A percentile compares a stretch with the other conserved stretches of the same genome.
Evolutionary conservation across 257 asterid species (phyloP).

Genomic region (Asclepias syriaca): DNA sequence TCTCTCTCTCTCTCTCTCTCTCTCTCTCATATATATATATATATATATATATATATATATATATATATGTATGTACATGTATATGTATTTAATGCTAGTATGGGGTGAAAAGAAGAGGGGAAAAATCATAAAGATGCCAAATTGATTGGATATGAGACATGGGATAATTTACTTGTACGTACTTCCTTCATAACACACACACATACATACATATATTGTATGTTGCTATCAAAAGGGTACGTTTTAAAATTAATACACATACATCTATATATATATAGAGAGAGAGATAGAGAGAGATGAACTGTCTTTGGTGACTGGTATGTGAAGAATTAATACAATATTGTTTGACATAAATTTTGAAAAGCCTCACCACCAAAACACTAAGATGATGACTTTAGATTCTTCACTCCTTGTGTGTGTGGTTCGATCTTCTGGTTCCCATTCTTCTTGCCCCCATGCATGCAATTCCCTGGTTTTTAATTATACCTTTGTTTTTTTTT

Average conservation of each 20-base stretch:
- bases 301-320: too few species aligned
- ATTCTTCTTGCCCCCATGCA: background rate
- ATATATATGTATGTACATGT: too few species aligned
- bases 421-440: constrained; percentile 4
- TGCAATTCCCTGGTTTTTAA: background rate
- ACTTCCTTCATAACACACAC: background rate
- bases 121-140: background rate
- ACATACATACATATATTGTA: background rate
- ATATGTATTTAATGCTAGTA: background rate
- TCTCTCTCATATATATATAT: too few species aligned
- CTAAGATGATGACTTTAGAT: background rate
- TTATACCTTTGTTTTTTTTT: too few species aligned
- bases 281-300: background rate
- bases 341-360: background rate
- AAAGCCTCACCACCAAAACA: background rate
- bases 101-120: background rate
- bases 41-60: too few species aligned
- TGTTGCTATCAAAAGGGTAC: background rate
- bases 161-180: background rate
- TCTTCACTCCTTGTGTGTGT: background rate
- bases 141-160: background rate
- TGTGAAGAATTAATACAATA: background rate
- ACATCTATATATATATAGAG: too few species aligned
- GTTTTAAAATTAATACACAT: background rate
- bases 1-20: background rate